Conservation (phyloP, 2,329 filamentous ascomycete genomes). For the Sordariomycetes sp. region DNA sequence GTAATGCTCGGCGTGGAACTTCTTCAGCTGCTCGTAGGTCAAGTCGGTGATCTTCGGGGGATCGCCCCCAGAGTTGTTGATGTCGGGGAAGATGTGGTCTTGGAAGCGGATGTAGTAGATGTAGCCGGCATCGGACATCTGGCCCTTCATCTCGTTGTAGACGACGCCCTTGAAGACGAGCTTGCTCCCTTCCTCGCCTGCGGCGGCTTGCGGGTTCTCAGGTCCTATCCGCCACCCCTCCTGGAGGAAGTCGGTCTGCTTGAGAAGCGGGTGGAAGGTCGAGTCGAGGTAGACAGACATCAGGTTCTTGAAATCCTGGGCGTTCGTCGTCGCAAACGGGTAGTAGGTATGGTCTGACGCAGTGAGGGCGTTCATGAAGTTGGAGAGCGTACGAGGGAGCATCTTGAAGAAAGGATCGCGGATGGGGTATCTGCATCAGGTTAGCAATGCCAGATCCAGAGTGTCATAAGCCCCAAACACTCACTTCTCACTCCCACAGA, state of each 20-base stretch:
- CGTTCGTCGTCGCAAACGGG: constrained; percentile 93
- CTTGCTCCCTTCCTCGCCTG: constrained; percentile 45
- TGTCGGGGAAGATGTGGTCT: constrained; percentile 84
- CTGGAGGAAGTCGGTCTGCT: constrained; percentile 85
- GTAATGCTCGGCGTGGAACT: constrained; percentile 88
- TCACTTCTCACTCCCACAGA: constrained; percentile 90
- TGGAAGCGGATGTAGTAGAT: constrained; percentile 93
- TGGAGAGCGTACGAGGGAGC: constrained; percentile 94
- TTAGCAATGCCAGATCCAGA: constrained; percentile 14
- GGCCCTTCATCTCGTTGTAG: constrained; percentile 99
- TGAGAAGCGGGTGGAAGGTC: constrained; percentile 80
- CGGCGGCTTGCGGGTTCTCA: constrained; percentile 62
- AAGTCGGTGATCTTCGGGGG: constrained; percentile 93
- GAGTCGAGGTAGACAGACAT: constrained; percentile 96
- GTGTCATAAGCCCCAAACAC: constrained; percentile 8
- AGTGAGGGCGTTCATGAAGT: constrained; percentile 99
- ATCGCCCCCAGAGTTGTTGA: constrained; percentile 95
- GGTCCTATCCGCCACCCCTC: constrained; percentile 96
- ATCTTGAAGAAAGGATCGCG: constrained; percentile 99
- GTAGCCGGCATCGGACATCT: constrained; percentile 96
- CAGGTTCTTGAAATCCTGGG: constrained; percentile 89
- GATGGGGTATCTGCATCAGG: constrained; percentile 70
- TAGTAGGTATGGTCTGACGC: constrained; percentile 95
- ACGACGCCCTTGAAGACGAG: constrained; percentile 96
- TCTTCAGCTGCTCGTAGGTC: constrained; percentile 78